Percentiles rank a stretch among this genome's conserved stretches.
Conservation (phyloP, 176 grass and related monocot genomes). For the Tillandsia leiboldiana region DNA sequence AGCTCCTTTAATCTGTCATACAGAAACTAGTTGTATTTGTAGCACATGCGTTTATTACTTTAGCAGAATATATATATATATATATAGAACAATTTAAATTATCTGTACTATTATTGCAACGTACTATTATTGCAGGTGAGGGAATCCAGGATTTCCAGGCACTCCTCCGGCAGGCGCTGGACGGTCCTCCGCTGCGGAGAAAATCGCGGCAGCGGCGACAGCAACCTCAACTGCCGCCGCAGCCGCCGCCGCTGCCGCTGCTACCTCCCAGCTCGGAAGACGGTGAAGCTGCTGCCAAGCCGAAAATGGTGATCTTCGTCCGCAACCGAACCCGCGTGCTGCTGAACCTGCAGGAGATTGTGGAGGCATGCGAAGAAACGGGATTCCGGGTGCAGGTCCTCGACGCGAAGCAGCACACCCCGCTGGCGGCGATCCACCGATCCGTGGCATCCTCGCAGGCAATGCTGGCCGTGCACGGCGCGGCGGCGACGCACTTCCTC, state of each 20-base stretch:
- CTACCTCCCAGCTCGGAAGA: too few species aligned
- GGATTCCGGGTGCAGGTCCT: slow-evolving; percentile 4
- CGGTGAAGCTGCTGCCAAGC: background rate
- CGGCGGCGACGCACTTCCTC: slow-evolving; percentile 12
- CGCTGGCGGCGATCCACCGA: background rate
- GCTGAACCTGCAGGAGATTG: background rate
- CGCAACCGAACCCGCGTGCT: background rate
- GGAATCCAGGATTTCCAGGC: background rate
- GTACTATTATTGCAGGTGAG: too few species aligned
- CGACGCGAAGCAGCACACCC: background rate
- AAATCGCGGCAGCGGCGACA: too few species aligned
- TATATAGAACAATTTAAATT: too few species aligned
- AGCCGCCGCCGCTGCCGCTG: background rate
- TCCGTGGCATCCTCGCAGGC: background rate
- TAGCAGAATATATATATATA: too few species aligned
- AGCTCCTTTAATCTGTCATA: too few species aligned
- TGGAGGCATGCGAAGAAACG: too few species aligned
- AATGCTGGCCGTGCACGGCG: slow-evolving; percentile 8
- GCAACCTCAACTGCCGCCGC: too few species aligned
- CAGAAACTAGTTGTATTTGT: too few species aligned
- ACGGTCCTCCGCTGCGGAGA: too few species aligned
- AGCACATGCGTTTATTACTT: too few species aligned
- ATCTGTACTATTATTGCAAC: too few species aligned
- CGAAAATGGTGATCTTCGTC: slow-evolving; percentile 5
- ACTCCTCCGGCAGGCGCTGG: slow-evolving; percentile 1